Conservation (phyloP, 1,284 basidiomycete genomes). For the Neonothopanus nambi region DNA sequence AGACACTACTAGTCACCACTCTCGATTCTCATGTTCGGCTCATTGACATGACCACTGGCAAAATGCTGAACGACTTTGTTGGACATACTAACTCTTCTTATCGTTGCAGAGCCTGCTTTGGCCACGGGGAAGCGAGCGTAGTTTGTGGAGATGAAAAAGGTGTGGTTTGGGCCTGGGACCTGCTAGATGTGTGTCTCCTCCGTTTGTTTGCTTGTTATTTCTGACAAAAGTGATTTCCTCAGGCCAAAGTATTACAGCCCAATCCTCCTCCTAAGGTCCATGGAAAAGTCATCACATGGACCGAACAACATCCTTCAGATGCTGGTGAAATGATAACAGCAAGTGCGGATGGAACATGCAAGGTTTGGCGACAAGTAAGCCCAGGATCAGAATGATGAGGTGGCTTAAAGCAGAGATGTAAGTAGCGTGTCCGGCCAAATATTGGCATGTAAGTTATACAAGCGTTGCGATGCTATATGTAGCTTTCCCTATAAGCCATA, state of each 20-base stretch:
- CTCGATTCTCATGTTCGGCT: conserved; percentile 85
- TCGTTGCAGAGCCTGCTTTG: conserved; percentile 82
- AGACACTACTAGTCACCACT: conserved; percentile 80
- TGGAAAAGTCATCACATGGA: conserved; percentile 86
- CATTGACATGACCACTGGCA: conserved; percentile 84
- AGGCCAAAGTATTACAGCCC: conserved; percentile 68
- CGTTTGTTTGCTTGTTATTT: background rate
- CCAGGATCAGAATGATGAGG: too few relatives aligned
- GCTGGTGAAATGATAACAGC: conserved; percentile 83
- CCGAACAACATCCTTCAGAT: conserved; percentile 84
- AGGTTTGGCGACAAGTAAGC: conserved; percentile 62
- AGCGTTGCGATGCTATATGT: background rate
- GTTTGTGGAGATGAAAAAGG: conserved; percentile 92
- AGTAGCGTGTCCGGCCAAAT: background rate
- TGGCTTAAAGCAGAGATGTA: too few relatives aligned
- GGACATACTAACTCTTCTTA: conserved; percentile 79
- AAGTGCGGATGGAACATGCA: conserved; percentile 84
- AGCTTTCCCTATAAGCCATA: background rate
- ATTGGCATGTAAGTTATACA: background rate
- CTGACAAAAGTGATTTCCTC: conserved; percentile 10
- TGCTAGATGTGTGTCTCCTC: conserved; percentile 72
- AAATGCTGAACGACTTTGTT: conserved; percentile 82
- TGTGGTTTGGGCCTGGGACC: conserved; percentile 87
- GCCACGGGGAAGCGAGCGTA: conserved; percentile 79
- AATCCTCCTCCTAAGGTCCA: conserved; percentile 76